Evolutionary conservation across 768 basidiomycete species (phyloP).

Genomic region (Hebeloma cylindrosporum): DNA sequence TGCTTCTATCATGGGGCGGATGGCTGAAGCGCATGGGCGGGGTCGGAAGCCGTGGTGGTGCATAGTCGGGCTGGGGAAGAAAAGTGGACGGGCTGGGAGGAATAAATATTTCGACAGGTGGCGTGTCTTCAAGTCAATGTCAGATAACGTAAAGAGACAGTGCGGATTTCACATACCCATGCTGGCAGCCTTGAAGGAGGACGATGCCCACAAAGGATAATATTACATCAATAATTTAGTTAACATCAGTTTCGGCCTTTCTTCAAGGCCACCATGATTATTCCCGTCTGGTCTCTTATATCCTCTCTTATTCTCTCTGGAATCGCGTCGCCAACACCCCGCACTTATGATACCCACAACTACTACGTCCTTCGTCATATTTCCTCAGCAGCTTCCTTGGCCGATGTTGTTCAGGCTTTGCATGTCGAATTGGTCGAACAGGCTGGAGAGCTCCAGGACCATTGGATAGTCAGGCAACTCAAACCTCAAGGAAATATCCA

Average conservation of each 20-base stretch:
- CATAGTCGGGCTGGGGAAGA: too few relatives aligned
- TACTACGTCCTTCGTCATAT: slow-evolving; percentile 81
- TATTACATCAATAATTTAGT: too few relatives aligned
- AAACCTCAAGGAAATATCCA: slow-evolving; percentile 34
- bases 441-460: slow-evolving; percentile 75
- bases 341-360: slow-evolving; percentile 60
- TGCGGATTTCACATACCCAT: too few relatives aligned
- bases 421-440: slow-evolving; percentile 87
- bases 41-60: too few relatives aligned
- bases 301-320: slow-evolving; percentile 16
- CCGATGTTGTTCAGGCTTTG: slow-evolving; percentile 57
- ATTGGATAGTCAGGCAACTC: slow-evolving; percentile 77
- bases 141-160: too few relatives aligned
- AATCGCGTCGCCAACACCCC: slow-evolving; percentile 45
- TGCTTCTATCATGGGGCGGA: too few relatives aligned
- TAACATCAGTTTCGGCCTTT: not conserved
- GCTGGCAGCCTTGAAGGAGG: too few relatives aligned
- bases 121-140: too few relatives aligned
- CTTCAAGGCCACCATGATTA: slow-evolving; percentile 19
- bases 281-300: slow-evolving; percentile 20
- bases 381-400: slow-evolving; percentile 47
- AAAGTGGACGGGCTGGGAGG: too few relatives aligned
- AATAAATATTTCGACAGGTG: too few relatives aligned
- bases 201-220: too few relatives aligned
- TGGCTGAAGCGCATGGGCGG: too few relatives aligned